phyloP scores from a whole-genome alignment of 176 grass and related monocot genomes.

The Saccharum spontaneum region DNA sequence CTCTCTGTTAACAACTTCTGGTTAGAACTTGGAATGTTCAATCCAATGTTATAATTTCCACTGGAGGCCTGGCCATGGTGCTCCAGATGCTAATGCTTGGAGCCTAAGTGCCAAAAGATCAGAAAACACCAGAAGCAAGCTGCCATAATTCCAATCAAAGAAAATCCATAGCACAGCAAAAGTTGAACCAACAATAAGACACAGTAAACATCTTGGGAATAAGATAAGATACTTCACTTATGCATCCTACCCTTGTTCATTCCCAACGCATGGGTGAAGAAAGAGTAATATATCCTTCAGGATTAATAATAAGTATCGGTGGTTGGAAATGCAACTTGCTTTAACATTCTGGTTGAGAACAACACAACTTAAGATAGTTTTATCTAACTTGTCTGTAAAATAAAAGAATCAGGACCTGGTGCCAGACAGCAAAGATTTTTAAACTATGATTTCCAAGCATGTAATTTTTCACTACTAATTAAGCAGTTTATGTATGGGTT shows the following conservation, averaged over 20 bases:
- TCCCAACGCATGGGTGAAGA: background rate
- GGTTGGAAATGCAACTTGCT: background rate
- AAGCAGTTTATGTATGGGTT: background rate
- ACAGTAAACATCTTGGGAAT: background rate
- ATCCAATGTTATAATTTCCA: background rate
- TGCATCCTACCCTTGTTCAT: background rate
- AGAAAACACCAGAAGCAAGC: constrained; percentile 3
- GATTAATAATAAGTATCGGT: background rate
- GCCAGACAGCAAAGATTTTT: background rate
- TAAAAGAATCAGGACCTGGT: background rate
- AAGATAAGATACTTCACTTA: background rate
- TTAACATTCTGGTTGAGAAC: background rate
- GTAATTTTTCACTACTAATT: background rate
- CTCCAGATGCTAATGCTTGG: background rate
- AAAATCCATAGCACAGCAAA: background rate
- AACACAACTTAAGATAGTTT: background rate
- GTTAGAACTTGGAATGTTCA: background rate
- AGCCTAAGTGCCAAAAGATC: background rate
- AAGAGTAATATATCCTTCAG: background rate
- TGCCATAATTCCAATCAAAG: background rate
- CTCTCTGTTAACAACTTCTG: background rate
- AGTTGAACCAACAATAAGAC: background rate
- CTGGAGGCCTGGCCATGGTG: background rate
- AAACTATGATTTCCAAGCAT: background rate
- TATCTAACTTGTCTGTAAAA: background rate